These are phyloP conservation scores for Rhynchospora breviuscula DNA, from an alignment of 176 grass and related monocot genomes.

Conservation along the genomic window DNA sequence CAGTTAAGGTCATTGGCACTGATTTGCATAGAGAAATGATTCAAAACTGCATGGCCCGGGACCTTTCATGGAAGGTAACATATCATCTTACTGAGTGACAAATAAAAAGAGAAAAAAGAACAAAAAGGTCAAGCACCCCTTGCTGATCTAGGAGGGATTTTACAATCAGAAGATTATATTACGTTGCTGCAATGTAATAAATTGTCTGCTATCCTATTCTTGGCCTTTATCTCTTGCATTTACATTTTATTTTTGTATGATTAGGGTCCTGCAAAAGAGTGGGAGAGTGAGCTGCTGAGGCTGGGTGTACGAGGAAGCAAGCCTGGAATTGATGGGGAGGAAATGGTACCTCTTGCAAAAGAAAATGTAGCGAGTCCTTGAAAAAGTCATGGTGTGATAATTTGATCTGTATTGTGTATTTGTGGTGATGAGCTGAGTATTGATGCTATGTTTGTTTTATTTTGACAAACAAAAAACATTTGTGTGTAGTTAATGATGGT, in stretches of 20 bases:
- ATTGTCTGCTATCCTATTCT: neutral
- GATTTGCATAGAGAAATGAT: slow-evolving; percentile 57
- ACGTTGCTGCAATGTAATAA: neutral
- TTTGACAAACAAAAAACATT: neutral
- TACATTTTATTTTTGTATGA: neutral
- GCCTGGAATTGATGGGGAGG: slow-evolving; percentile 60
- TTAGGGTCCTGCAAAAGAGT: slow-evolving; percentile 75
- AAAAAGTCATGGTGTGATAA: slow-evolving; percentile 22
- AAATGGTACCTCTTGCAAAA: slow-evolving; percentile 68
- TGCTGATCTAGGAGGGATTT: neutral
- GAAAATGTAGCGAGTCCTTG: slow-evolving; percentile 88
- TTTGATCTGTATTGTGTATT: neutral
- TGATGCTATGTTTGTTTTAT: neutral
- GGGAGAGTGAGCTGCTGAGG: slow-evolving; percentile 58
- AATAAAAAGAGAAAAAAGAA: neutral
- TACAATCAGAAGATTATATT: too few species aligned
- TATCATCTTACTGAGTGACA: neutral
- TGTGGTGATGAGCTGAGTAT: neutral
- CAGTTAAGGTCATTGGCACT: slow-evolving; percentile 56
- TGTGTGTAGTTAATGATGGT: slow-evolving; percentile 6
- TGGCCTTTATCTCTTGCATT: neutral
- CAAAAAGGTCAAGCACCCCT: neutral
- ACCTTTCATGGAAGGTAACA: slow-evolving; percentile 91
- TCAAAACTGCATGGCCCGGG: slow-evolving; percentile 75
- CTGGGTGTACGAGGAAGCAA: slow-evolving; percentile 48